Conservation (phyloP, 2,329 filamentous ascomycete species). For the Pyricularia sp. region DNA sequence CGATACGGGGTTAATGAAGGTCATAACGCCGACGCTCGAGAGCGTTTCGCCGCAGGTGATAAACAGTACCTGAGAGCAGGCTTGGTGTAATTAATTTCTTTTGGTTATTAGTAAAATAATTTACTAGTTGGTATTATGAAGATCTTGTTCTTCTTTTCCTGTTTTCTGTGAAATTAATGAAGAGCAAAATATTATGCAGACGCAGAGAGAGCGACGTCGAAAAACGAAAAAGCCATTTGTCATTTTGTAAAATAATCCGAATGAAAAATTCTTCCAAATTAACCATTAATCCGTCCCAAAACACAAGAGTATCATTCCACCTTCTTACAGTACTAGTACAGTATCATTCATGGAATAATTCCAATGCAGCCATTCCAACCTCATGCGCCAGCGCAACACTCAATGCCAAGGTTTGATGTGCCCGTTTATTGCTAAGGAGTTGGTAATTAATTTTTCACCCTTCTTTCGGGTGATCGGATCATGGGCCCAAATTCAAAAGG, state of each 20-base stretch:
- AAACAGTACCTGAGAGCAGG: background rate
- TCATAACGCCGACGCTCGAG: slow-evolving; percentile 3
- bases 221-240: no score
- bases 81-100: background rate
- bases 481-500: background rate
- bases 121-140: no score
- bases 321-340: no score
- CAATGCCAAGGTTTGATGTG: background rate
- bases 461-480: background rate
- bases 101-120: background rate
- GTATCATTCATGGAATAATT: no score
- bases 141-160: no score
- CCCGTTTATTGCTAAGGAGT: background rate
- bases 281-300: no score
- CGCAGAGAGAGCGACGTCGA: no score
- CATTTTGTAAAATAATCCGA: no score
- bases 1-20: slow-evolving; percentile 3
- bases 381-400: background rate
- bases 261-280: no score
- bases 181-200: no score
- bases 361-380: background rate
- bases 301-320: no score
- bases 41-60: slow-evolving; percentile 1
- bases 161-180: no score
- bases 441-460: background rate